Evolutionary conservation across 495 filamentous ascomycete species (phyloP).

Genomic region (Xylaria grammica): DNA sequence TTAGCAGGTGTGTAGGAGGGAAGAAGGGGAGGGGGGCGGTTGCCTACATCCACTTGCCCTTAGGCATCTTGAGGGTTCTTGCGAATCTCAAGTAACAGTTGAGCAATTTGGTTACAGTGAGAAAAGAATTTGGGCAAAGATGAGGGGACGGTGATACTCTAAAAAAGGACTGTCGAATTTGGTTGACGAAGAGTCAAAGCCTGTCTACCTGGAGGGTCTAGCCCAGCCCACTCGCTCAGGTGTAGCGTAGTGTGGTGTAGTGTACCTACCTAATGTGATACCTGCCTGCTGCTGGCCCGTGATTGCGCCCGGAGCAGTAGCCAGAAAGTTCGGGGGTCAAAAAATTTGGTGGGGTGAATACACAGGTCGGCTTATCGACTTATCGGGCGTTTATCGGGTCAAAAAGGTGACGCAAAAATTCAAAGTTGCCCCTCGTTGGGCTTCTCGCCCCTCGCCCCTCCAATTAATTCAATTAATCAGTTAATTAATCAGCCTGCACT

Average conservation of each 20-base stretch:
- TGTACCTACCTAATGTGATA: neutral
- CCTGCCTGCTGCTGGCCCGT: neutral
- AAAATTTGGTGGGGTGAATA: slow-evolving; percentile 54
- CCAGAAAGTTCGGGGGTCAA: slow-evolving; percentile 1
- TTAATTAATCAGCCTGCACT: slow-evolving; percentile 17
- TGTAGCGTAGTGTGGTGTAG: neutral
- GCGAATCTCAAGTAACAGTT: neutral
- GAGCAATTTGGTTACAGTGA: neutral
- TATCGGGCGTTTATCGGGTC: slow-evolving; percentile 31
- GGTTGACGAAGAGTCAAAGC: neutral
- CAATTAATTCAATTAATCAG: too few species aligned
- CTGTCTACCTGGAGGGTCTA: slow-evolving; percentile 5
- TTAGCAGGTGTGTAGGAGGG: neutral
- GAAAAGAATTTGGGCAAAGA: neutral
- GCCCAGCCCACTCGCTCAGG: neutral
- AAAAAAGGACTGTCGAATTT: neutral
- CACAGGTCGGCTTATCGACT: slow-evolving; percentile 2
- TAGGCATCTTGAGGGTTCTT: slow-evolving; percentile 65
- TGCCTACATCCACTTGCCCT: slow-evolving; percentile 88
- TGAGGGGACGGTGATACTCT: neutral
- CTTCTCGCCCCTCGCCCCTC: neutral
- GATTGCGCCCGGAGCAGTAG: neutral
- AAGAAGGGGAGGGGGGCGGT: neutral
- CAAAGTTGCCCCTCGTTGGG: slow-evolving; percentile 25
- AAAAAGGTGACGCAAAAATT: slow-evolving; percentile 22